Evolutionary conservation across 768 basidiomycete species (phyloP), one percentile per base, ranked within the genome.

Genomic region (Phylloporus sp.): DNA sequence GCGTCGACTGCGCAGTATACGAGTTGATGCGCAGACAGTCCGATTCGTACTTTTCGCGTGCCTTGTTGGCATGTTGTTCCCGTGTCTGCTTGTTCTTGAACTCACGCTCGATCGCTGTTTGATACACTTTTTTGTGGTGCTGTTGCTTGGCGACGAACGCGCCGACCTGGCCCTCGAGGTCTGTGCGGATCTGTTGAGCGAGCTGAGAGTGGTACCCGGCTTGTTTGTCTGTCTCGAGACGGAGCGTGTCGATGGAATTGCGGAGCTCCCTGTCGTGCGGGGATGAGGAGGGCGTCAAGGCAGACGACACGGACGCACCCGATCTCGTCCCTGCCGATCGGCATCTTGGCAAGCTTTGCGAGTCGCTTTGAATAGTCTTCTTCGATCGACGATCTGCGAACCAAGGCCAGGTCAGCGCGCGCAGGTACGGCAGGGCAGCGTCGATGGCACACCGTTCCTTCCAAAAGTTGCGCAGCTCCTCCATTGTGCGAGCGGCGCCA

Each of bases 21-120:
- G 91, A 88, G 63, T 97, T 97, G 75, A 97, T 95, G 44, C 87
- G 82, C 18, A 95, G 74, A 67, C 94, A 95, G 62, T 98, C 95
- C 44, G 78, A 75, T 69, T 97, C 91, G 71, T 97, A 98, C 65
- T 93, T 91, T 67, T 95, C 91, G 55, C 89, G 83, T 2, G 97
- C 91, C 67, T 93, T 93, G 61, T 76, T 76, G 39, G 97, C 93
- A 57, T 94, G 85, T 11, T 77, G 75, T 62, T 95, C 92, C 56
- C 95, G 91, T 5, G 84, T 79, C 61, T 90, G 87, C 66, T 97
- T 95, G 42, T 79, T 79, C 72, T 93, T 94, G 79, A 85, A 95
- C 59, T 86, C 80, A 70, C 94, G 95, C 72, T 98, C 95, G 59
- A 97, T 85, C 29, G 73, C 75, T 1, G 78, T 66, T 65, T 95